Percentiles rank a stretch among this genome's conserved stretches.
Evolutionary conservation across 1,284 basidiomycete species (phyloP).

Genomic region (Boletus semigastroideus): DNA sequence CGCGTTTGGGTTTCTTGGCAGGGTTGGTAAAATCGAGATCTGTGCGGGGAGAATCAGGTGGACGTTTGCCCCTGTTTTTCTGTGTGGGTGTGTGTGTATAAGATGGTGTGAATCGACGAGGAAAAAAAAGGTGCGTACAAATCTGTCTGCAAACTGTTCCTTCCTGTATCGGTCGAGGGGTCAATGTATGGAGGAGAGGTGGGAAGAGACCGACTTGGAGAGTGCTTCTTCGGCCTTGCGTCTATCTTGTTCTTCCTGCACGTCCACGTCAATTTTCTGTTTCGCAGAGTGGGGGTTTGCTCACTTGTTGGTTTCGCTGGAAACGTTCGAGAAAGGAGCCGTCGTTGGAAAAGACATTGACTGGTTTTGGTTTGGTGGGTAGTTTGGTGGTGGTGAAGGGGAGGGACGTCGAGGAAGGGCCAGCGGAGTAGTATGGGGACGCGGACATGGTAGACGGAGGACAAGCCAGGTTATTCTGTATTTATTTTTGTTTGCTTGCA

Average conservation of each 20-base stretch:
- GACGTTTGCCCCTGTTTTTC: constrained; percentile 64
- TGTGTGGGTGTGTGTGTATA: constrained; percentile 22
- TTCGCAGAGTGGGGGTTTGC: no score
- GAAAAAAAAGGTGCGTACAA: constrained; percentile 44
- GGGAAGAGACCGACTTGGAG: constrained; percentile 39
- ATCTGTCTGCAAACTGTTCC: constrained; percentile 57
- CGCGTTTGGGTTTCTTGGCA: constrained; percentile 41
- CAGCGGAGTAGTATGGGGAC: constrained; percentile 12
- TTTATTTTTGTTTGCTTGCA: no score
- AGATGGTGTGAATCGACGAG: neutral
- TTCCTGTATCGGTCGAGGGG: constrained; percentile 43
- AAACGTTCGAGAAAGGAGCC: constrained; percentile 61
- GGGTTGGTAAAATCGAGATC: constrained; percentile 31
- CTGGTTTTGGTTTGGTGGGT: constrained; percentile 42
- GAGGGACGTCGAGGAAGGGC: constrained; percentile 20
- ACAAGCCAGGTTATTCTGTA: neutral
- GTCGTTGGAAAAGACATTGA: constrained; percentile 59
- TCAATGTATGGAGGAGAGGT: neutral
- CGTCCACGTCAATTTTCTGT: no score
- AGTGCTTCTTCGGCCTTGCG: constrained; percentile 51
- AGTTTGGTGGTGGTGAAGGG: constrained; percentile 5
- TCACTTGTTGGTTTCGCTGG: constrained; percentile 51
- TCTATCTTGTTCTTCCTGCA: constrained; percentile 59
- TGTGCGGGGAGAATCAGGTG: constrained; percentile 38
- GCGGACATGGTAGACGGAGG: constrained; percentile 11